Percentiles rank a stretch among this genome's conserved stretches.
Evolutionary conservation across 495 filamentous ascomycete genomes (phyloP).

Genomic region (Podospora bellae-mahoneyi): DNA sequence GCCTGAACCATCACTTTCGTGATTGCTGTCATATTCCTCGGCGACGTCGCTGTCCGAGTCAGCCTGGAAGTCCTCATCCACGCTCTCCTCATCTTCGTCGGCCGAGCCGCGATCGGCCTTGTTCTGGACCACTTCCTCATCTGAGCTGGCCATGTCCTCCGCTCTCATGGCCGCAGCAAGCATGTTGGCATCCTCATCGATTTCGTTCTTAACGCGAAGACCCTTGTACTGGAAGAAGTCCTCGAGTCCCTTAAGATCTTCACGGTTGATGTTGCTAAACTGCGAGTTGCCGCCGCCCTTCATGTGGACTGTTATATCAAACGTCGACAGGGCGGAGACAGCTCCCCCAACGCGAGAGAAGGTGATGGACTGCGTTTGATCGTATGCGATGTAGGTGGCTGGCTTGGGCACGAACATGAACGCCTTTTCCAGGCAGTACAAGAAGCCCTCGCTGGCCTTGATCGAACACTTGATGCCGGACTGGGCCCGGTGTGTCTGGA

Average conservation of each 20-base stretch:
- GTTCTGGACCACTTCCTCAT: conserved; percentile 76
- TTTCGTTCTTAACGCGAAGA: conserved; percentile 96
- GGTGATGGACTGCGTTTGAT: conserved; percentile 81
- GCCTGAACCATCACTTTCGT: conserved; percentile 77
- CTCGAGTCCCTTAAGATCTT: conserved; percentile 93
- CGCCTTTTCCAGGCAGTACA: conserved; percentile 96
- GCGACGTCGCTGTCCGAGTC: conserved; percentile 91
- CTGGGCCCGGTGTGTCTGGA: conserved; percentile 85
- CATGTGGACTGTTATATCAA: conserved; percentile 89
- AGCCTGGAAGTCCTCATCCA: conserved; percentile 93
- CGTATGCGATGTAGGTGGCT: conserved; percentile 91
- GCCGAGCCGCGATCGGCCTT: conserved; percentile 81
- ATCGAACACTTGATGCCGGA: conserved; percentile 98
- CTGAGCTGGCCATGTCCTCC: conserved; percentile 69
- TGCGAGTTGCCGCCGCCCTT: conserved; percentile 80
- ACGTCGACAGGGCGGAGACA: conserved; percentile 89
- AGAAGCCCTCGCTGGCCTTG: conserved; percentile 95
- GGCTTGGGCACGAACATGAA: conserved; percentile 99
- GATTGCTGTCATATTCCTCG: conserved; percentile 89
- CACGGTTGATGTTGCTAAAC: conserved; percentile 98
- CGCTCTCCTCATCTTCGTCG: conserved; percentile 90
- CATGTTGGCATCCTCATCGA: conserved; percentile 59
- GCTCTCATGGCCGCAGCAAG: conserved; percentile 78
- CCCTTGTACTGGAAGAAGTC: conserved; percentile 93
- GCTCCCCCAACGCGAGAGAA: conserved; percentile 96